Evolutionary conservation across 805 yeast species (phyloP), one percentile per base, ranked within the genome.

Genomic region (Yamadazyma laniorum): DNA sequence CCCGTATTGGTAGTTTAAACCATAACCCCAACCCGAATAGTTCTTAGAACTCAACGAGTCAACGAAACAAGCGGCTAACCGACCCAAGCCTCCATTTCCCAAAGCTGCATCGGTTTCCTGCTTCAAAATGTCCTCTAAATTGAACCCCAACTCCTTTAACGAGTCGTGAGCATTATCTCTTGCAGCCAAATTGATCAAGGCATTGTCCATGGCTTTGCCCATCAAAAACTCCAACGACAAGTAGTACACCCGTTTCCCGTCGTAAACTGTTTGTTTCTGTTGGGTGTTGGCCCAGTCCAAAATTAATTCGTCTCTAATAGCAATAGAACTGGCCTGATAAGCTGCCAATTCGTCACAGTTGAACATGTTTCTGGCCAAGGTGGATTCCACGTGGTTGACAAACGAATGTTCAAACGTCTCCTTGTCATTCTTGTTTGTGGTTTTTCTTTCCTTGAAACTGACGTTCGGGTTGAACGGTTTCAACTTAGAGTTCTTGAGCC

Each of bases 1-100:
- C 60, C 97, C 97, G 58, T 90, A 89, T 63, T 88, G 88, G 67
- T 89, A 89, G 58, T 95, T 82, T 50, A 89, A 69, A 43, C 97
- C 96, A 60, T 89, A 89, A 47, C 97, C 97, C 97, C 97, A 89
- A 35, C 95, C 95, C 13, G 95, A 88, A 60, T 85, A 86, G 61
- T 85, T 81, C 48, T 85, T 83, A 4, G 95, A 80, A 25, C 93
- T 79, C 58, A 89, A 67, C 1, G 96, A 87, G 65, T 90, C 96
- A 33, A 89, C 78, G 58, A 88, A 89, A 64, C 96, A 90, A 15
- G 96, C 96, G 16, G 96, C 96, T 56, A 89, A 72, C 58, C 97
- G 79, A 46, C 97, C 97, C 40, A 89, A 70, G 47, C 97, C 97
- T 57, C 97, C 97, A 55, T 90, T 90, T 54, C 97, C 97, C 39